Percentiles rank a stretch among this genome's conserved stretches.
phyloP scores from a whole-genome alignment of 768 basidiomycete genomes.

The Pleurotus ostreatus region DNA sequence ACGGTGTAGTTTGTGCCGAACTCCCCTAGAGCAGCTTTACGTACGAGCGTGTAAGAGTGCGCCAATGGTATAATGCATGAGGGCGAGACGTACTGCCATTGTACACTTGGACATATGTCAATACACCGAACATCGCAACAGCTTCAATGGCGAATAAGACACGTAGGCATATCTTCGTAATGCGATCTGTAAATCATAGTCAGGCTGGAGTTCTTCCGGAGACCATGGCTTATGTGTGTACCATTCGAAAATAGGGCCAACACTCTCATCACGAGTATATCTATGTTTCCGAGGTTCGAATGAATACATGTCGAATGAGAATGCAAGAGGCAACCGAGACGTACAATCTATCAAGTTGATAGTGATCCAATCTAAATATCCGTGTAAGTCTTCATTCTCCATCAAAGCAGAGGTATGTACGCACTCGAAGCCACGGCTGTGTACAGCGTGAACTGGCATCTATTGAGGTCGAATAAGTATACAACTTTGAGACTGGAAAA shows the following conservation, averaged over 20 bases:
- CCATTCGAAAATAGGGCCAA: slow-evolving; percentile 1
- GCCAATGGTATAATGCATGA: too few species aligned
- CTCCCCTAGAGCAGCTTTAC: background rate
- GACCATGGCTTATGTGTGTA: background rate
- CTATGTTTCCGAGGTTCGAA: background rate
- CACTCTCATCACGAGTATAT: slow-evolving; percentile 5
- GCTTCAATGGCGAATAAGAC: background rate
- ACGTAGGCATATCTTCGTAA: background rate
- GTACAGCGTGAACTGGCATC: slow-evolving; percentile 1
- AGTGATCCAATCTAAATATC: slow-evolving; percentile 1
- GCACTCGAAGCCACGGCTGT: slow-evolving; percentile 3
- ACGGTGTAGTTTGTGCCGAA: background rate
- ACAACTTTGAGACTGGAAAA: background rate
- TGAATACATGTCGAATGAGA: background rate
- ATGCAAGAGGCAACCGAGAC: background rate
- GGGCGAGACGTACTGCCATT: background rate
- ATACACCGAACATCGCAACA: background rate
- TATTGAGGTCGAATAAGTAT: background rate
- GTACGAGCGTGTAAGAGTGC: background rate
- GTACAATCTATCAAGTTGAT: slow-evolving; percentile 8
- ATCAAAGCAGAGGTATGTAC: background rate
- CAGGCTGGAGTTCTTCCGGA: too few species aligned
- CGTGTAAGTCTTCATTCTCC: too few species aligned
- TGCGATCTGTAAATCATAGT: background rate
- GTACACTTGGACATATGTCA: background rate